Percentiles rank a stretch among this genome's conserved stretches.
Conservation (phyloP, 345 rosid genomes). For the Nasturtium officinale region DNA sequence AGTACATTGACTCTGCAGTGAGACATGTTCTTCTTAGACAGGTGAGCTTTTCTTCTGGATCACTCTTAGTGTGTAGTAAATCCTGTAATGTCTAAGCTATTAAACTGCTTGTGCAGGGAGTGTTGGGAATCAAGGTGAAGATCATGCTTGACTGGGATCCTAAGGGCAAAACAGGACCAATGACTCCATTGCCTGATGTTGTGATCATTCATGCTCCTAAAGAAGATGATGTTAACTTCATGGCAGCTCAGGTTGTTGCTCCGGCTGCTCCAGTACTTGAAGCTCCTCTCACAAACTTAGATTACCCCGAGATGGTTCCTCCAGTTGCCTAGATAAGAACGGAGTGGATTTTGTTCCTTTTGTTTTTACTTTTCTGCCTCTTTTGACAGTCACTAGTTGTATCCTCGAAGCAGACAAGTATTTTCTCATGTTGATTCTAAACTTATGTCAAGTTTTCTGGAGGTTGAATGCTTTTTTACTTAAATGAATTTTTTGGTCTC, state of each 20-base stretch:
- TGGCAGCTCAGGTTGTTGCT: conserved; percentile 8
- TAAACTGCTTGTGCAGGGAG: conserved; percentile 48
- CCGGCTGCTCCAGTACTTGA: conserved; percentile 25
- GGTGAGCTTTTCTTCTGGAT: conserved; percentile 40
- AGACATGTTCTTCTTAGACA: conserved; percentile 74
- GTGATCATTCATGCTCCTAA: conserved; percentile 80
- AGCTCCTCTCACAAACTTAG: conserved; percentile 40
- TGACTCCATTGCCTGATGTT: conserved; percentile 74
- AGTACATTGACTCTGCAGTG: conserved; percentile 82
- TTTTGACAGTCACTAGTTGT: not conserved
- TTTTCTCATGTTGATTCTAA: conserved; percentile 4
- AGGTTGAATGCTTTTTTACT: not conserved
- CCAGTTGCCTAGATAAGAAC: conserved; percentile 42
- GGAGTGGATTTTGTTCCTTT: not conserved
- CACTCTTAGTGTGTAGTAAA: not conserved
- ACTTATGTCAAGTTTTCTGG: conserved; percentile 4
- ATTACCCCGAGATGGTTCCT: conserved; percentile 50
- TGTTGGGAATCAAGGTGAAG: conserved; percentile 76
- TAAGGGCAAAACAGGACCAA: conserved; percentile 67
- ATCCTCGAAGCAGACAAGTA: not conserved
- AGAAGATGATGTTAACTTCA: conserved; percentile 48
- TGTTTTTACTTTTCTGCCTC: not conserved
- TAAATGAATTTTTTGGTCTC: not conserved
- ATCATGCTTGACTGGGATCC: conserved; percentile 86
- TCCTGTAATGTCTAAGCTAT: not conserved